Base-by-base conservation (phyloP, 192 early-diverging fungal genomes). In the Backusella luteola region DNA sequence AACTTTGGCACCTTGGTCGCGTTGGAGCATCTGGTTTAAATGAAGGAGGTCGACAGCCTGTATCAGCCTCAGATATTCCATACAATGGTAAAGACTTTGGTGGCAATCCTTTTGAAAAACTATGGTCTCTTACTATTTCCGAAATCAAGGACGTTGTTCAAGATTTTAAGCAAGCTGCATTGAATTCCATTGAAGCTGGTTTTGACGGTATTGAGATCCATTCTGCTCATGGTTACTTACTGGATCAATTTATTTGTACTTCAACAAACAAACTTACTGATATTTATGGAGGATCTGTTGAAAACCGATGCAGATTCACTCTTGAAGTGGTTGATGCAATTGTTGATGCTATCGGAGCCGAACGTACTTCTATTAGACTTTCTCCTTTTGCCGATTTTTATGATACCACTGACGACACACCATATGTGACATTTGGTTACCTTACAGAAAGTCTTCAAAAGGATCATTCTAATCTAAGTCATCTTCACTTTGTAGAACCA, bases 141-240 rank as follows among this genome's bases (percentile, higher is more conserved):
- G 78, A 80, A 26, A 76, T 80, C 7, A 53, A 70, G 14, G 17
- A 44, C 19, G 6, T 80, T 1, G 21, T 74, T 15, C 17, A 71
- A 1, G 69, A 72, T 4, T 80, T 52, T 29, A 41, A 26, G 14
- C 35, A 76, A 12, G 91, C 93, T 34, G 92, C 96, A 0, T 76
- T 77, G 38, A 89, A 92, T 49, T 93, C 97, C 0, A 82, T 88
- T 41, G 83, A 87, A 63, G 96, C 96, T 9, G 95, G 94, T 1
- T 94, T 96, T 79, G 94, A 98, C 63, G 91, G 91, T 23, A 80
- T 98, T 23, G 97, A 99, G 80, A 85, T 99, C 26, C 96, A 98
- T 69, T 90, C 82, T 59, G 96, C 97, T 0, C 93, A 99, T 80
- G 97, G 97, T 9, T 99, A 97, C 81, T 83, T 99, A 46, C 75